Base-by-base conservation (phyloP, 768 basidiomycete species). In the Agaricus blazei region DNA sequence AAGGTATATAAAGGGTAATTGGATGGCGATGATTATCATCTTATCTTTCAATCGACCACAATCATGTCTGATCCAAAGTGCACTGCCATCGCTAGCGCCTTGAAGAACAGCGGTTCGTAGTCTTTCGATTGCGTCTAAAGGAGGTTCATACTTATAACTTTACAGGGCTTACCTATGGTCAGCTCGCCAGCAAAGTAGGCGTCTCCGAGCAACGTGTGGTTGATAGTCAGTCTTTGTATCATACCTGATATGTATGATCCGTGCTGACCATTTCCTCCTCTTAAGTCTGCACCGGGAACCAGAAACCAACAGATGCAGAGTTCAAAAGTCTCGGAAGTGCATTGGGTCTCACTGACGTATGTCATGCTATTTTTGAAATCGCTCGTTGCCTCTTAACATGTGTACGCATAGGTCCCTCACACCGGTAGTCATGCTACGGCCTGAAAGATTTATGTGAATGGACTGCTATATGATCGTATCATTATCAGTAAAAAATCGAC, bases 51-150 rank as follows among this genome's bases (percentile, higher is more conserved):
- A 19, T 26, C 56, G 28, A 57, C 50, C 28, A 49, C 54, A 58
- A 67, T 56, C 54, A 83, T 79, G 78, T 69, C 79, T 52, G 72
- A 76, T 69, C 79, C 79, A 9, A 77, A 75, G 64, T 88, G 87
- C 68, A 61, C 75, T 61, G 85, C 84, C 46, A 72, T 89, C 61
- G 72, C 71, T 59, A 70, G 69, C 28, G 85, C 84, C 11, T 74
- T 80, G 71, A 50, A 62, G 1, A 70, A 64, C 62, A 71, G 75
- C 59, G 80, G 87, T 86, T 54, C n/a, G 68, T 58, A 5, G 27
- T 12, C 15, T 31, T 26, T n/a, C 49, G 5, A 27, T 28, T 19
- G 38, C 49, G 19, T 15, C 23, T 27, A 31, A n/a, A 9, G 45
- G n/a, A 47, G 24, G 34, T 34, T 19, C 47, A 36, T 54, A 27